Conservation (phyloP, 169 alveolate genomes). For the Plasmodium berghei region DNA sequence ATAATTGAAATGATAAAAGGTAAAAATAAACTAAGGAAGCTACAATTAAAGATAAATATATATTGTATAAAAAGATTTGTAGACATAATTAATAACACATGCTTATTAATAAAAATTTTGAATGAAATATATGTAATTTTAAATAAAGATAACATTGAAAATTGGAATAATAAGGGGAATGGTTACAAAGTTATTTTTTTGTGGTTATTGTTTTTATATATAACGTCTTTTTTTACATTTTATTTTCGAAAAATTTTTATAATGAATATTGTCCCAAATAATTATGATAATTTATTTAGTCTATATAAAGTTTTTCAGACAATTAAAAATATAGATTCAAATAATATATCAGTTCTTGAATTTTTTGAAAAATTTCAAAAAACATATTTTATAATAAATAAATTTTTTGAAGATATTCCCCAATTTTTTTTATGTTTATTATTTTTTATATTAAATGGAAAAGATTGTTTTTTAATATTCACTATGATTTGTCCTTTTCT, state of each 20-base stretch:
- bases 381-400: constrained; percentile 33
- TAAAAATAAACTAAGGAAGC: constrained; percentile 27
- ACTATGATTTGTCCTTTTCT: constrained; percentile 11
- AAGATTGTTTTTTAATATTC: constrained; percentile 17
- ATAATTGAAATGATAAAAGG: constrained; percentile 10
- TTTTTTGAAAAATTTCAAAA: constrained; percentile 30
- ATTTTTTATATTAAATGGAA: constrained; percentile 16
- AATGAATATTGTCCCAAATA: constrained; percentile 17
- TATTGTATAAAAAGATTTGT: constrained; percentile 35
- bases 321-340: neutral
- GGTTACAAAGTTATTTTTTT: constrained; percentile 1
- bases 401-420: constrained; percentile 59
- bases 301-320: constrained; percentile 31
- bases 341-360: constrained; percentile 1
- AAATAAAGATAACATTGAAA: neutral
- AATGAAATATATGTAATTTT: neutral
- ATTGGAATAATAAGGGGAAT: neutral
- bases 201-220: constrained; percentile 28
- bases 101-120: constrained; percentile 21
- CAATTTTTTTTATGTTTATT: constrained; percentile 33
- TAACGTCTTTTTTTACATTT: constrained; percentile 32
- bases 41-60: constrained; percentile 25
- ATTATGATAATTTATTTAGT: constrained; percentile 31
- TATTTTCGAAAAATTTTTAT: constrained; percentile 37
- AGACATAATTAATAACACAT: constrained; percentile 26